These are phyloP conservation scores for Botrytis tulipae DNA, from an alignment of 2,329 filamentous ascomycete species.

Conservation along the genomic window DNA sequence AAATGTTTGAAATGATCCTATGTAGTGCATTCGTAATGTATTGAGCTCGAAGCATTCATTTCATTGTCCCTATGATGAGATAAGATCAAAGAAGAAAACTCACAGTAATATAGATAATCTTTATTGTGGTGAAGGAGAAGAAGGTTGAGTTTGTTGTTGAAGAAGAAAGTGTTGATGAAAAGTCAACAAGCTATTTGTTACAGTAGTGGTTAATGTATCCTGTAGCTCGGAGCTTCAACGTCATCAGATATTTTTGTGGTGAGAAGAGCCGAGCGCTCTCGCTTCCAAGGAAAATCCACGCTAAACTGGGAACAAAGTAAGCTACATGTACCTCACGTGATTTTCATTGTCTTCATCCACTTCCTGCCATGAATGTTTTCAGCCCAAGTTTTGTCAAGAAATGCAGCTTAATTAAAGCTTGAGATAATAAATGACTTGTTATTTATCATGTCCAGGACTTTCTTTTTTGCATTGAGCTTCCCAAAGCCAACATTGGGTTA, in stretches of 20 bases:
- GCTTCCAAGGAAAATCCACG: constrained; percentile 21
- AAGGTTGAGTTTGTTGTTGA: neutral
- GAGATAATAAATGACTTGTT: no score
- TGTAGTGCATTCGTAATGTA: neutral
- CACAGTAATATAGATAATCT: neutral
- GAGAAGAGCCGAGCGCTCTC: constrained; percentile 8
- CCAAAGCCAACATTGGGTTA: no score
- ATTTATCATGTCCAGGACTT: no score
- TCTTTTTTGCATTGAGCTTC: neutral
- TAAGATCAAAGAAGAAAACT: neutral
- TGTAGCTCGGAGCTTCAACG: constrained; percentile 25
- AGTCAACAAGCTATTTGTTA: constrained; percentile 14
- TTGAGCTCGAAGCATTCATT: neutral
- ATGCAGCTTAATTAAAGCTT: neutral
- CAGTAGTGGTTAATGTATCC: constrained; percentile 15
- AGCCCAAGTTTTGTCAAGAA: neutral
- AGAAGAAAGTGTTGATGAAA: constrained; percentile 1
- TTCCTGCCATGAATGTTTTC: neutral
- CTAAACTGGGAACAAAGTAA: constrained; percentile 6
- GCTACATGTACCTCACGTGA: neutral
- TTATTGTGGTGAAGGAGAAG: neutral
- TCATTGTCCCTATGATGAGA: neutral
- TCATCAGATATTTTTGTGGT: constrained; percentile 21
- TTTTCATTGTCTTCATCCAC: neutral
- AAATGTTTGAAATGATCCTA: neutral